phyloP scores from a whole-genome alignment of 2,329 filamentous ascomycete genomes.

The Dothideomycetes sp. region DNA sequence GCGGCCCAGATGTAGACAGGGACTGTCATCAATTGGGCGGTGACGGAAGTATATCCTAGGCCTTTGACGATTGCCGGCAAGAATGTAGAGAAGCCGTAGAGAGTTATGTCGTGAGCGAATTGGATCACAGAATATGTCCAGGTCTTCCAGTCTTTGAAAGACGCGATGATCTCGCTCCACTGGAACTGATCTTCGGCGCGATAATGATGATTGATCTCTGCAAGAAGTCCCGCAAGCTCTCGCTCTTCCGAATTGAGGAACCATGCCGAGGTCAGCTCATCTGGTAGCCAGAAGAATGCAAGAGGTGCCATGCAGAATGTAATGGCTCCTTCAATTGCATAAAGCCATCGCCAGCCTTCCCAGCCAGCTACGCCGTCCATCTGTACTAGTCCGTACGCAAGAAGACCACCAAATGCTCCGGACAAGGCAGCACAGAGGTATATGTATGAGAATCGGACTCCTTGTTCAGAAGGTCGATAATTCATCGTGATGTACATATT shows the following conservation, averaged over 20 bases:
- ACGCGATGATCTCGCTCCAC: conserved; percentile 53
- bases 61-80: conserved; percentile 67
- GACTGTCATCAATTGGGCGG: conserved; percentile 67
- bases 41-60: conserved; percentile 54
- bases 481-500: conserved; percentile 64
- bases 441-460: conserved; percentile 60
- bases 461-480: conserved; percentile 64
- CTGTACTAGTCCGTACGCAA: conserved; percentile 63
- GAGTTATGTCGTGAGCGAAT: conserved; percentile 63
- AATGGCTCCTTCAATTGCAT: conserved; percentile 50
- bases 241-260: conserved; percentile 51
- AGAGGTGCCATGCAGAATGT: conserved; percentile 45
- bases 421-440: conserved; percentile 62
- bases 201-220: conserved; percentile 30
- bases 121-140: conserved; percentile 59
- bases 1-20: conserved; percentile 68
- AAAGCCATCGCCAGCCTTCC: conserved; percentile 61
- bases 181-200: conserved; percentile 28
- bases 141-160: conserved; percentile 65
- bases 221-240: conserved; percentile 41
- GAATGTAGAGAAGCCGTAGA: conserved; percentile 70
- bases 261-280: conserved; percentile 53
- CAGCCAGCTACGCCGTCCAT: conserved; percentile 57
- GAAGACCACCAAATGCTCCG: conserved; percentile 59
- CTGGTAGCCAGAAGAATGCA: conserved; percentile 49